Evolutionary conservation across 108 stramenopile genomes (phyloP).

Genomic region (Nannochloropsis salina): DNA sequence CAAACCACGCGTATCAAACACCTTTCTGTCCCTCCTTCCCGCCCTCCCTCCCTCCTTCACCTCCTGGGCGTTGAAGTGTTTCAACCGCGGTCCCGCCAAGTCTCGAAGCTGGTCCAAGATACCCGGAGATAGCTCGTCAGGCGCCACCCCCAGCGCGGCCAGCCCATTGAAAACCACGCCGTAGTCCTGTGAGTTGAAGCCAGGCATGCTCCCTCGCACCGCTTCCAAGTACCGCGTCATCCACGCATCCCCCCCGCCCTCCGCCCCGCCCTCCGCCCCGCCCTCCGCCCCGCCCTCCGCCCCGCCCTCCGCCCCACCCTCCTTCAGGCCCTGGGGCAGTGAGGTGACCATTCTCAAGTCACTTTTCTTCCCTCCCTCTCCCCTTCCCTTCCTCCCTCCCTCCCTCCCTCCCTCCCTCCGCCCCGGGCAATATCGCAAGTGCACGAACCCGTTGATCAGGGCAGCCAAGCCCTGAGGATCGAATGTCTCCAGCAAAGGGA

Average conservation of each 20-base stretch:
- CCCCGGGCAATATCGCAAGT: background rate
- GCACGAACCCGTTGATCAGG: background rate
- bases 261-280: background rate
- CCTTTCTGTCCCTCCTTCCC: background rate
- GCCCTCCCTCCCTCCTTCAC: slow-evolving; percentile 3
- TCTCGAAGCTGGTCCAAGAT: background rate
- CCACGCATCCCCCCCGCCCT: background rate
- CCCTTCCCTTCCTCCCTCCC: background rate
- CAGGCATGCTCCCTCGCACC: background rate
- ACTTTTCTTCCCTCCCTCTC: too few relatives aligned
- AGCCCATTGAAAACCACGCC: background rate
- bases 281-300: background rate
- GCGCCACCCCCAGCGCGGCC: background rate
- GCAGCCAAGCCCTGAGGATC: background rate
- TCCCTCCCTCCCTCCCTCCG: background rate
- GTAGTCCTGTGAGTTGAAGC: background rate
- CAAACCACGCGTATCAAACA: background rate
- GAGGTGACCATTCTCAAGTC: too few relatives aligned
- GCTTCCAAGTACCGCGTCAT: background rate
- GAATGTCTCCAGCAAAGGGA: background rate
- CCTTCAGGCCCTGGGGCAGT: too few relatives aligned
- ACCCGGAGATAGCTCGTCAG: background rate
- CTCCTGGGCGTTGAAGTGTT: background rate
- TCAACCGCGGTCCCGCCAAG: background rate
- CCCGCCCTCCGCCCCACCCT: background rate